Percentiles rank a stretch among this genome's conserved stretches.
Conservation (phyloP, 306 rosid genomes). For the Inga laurina region DNA sequence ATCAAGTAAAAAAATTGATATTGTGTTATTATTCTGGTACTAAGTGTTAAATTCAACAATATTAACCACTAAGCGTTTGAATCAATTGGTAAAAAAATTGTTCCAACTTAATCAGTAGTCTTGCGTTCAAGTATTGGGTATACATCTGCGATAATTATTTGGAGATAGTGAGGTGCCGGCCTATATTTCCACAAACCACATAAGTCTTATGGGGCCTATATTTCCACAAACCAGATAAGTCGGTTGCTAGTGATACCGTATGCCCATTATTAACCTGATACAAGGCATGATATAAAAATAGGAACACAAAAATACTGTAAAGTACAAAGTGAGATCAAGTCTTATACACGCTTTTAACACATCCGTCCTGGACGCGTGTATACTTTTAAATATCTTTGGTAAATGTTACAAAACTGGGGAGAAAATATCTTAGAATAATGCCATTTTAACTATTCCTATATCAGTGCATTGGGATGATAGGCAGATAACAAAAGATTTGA, state of each 20-base stretch:
- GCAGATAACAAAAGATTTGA: constrained; percentile 9
- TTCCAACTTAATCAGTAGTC: too few species aligned
- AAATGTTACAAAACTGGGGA: constrained; percentile 1
- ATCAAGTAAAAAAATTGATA: too few species aligned
- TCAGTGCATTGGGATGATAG: constrained; percentile 11
- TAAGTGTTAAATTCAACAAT: not conserved
- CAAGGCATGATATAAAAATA: not conserved
- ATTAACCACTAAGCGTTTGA: not conserved
- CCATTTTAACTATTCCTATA: constrained; percentile 17
- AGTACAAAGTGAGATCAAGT: not conserved
- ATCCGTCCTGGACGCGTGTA: not conserved
- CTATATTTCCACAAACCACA: too few species aligned
- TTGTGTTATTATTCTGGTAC: not conserved
- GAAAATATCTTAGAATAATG: not conserved
- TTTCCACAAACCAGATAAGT: too few species aligned
- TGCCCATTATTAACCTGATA: constrained; percentile 11
- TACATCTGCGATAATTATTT: too few species aligned
- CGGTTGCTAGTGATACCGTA: too few species aligned
- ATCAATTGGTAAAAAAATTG: too few species aligned
- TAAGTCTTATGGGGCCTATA: too few species aligned
- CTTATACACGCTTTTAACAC: not conserved
- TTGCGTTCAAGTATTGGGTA: too few species aligned
- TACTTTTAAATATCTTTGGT: not conserved
- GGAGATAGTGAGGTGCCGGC: too few species aligned
- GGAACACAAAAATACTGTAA: not conserved